phyloP scores from a whole-genome alignment of 306 rosid species.

The Glycine soja region DNA sequence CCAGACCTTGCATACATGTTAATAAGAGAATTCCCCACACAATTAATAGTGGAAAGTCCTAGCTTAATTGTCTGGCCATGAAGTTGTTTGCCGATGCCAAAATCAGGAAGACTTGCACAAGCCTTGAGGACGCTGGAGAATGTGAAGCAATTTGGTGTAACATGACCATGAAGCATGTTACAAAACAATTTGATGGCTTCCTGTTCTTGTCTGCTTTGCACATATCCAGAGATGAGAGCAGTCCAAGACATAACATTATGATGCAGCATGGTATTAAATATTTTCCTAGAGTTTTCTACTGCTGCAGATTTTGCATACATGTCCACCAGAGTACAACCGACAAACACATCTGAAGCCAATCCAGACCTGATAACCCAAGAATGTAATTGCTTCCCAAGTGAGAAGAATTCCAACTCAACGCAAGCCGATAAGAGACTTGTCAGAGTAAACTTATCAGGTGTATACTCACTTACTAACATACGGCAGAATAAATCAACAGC shows the following conservation, averaged over 20 bases:
- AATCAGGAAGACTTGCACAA: slow-evolving; percentile 59
- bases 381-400: slow-evolving; percentile 64
- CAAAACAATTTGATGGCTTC: slow-evolving; percentile 57
- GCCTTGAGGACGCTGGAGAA: slow-evolving; percentile 66
- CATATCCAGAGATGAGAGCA: slow-evolving; percentile 59
- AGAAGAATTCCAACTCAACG: slow-evolving; percentile 52
- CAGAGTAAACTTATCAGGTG: slow-evolving; percentile 65
- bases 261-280: slow-evolving; percentile 53
- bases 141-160: slow-evolving; percentile 66
- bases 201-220: slow-evolving; percentile 48
- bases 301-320: slow-evolving; percentile 70
- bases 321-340: slow-evolving; percentile 66
- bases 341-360: slow-evolving; percentile 57
- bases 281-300: slow-evolving; percentile 50
- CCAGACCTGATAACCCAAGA: slow-evolving; percentile 62
- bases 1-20: slow-evolving; percentile 69
- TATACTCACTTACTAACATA: slow-evolving; percentile 52
- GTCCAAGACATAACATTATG: slow-evolving; percentile 77
- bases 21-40: slow-evolving; percentile 67
- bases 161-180: slow-evolving; percentile 53
- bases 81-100: slow-evolving; percentile 53
- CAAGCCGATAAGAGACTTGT: slow-evolving; percentile 54
- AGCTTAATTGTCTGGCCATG: slow-evolving; percentile 58
- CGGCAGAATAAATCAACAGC: slow-evolving; percentile 54
- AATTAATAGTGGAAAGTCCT: slow-evolving; percentile 54